Conservation (phyloP, 345 rosid genomes). For the Acer yangbiense region DNA sequence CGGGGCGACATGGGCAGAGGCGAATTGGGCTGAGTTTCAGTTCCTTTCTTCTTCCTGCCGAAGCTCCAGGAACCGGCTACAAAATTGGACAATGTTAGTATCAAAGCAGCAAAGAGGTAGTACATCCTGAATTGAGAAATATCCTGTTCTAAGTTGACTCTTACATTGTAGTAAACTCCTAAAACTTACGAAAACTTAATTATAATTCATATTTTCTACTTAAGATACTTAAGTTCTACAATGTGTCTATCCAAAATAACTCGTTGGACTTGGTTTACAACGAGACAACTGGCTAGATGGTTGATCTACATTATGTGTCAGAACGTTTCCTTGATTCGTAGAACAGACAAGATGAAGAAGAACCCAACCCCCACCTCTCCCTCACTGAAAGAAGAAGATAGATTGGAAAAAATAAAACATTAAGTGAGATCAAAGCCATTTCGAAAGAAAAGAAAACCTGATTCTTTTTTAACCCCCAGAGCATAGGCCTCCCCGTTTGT, state of each 20-base stretch:
- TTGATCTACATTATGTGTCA: neutral
- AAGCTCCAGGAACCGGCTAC: slow-evolving; percentile 65
- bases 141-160: neutral
- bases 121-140: neutral
- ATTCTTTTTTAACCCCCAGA: slow-evolving; percentile 35
- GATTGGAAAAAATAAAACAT: neutral
- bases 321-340: neutral
- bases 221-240: no score
- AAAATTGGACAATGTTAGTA: slow-evolving; percentile 1
- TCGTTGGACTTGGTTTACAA: neutral
- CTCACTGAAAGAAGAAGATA: neutral
- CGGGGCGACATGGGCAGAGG: slow-evolving; percentile 42
- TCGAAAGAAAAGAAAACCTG: slow-evolving; percentile 41
- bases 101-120: neutral
- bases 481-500: slow-evolving; percentile 30
- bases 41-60: slow-evolving; percentile 61
- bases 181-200: no score
- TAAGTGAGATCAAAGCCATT: slow-evolving; percentile 3
- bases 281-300: neutral
- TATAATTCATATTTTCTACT: no score
- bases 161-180: neutral
- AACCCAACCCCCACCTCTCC: neutral
- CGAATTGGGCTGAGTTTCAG: slow-evolving; percentile 46
- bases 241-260: no score
- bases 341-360: neutral